Evolutionary conservation across 257 asterid species (phyloP), one percentile per base, ranked within the genome.

Genomic region (Catharanthus roseus): DNA sequence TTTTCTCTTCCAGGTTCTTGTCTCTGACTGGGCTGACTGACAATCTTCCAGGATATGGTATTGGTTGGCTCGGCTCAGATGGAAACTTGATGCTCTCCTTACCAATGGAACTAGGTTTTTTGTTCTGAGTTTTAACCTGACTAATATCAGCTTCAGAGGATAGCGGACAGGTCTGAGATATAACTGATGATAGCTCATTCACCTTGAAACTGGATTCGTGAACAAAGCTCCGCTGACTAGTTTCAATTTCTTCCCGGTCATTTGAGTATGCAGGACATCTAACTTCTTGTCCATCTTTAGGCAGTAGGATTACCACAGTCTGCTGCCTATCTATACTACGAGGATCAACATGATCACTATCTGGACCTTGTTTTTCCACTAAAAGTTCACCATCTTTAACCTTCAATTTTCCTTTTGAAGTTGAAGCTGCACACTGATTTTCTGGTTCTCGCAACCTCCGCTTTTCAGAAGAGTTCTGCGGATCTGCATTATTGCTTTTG

Each of bases 21-120:
- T 73, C 74, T 76, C 79, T 73, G 31, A 75, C 63, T 28, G 90
- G 83, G 75, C 86, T 74, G 29, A 56, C 13, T 62, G 83, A 66
- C n/a, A 21, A 71, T 68, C 75, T 75, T 41, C 75, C 82, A 42
- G 76, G 51, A 74, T 61, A 53, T n/a, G 39, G 26, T 57, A 58
- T 61, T 78, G 24, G 55, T 8, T 45, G 80, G 45, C 53, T 44
- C 64, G 29, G 38, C 62, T 72, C 77, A 75, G 81, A 61, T 50
- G 79, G 38, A 57, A 69, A 69, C 44, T 56, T 73, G 68, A 54
- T 62, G 60, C 36, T 49, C 73, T 71, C 54, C 34, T 31, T n/a
- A 24, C 66, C 67, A 54, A 38, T 44, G 16, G 82, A 65, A 47
- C 68, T 42, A 21, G 75, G 67, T 65, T 76, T 76, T 23, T 75